These are phyloP conservation scores for Metarhizium humberi DNA, from an alignment of 2,329 filamentous ascomycete species.

Conservation along the genomic window DNA sequence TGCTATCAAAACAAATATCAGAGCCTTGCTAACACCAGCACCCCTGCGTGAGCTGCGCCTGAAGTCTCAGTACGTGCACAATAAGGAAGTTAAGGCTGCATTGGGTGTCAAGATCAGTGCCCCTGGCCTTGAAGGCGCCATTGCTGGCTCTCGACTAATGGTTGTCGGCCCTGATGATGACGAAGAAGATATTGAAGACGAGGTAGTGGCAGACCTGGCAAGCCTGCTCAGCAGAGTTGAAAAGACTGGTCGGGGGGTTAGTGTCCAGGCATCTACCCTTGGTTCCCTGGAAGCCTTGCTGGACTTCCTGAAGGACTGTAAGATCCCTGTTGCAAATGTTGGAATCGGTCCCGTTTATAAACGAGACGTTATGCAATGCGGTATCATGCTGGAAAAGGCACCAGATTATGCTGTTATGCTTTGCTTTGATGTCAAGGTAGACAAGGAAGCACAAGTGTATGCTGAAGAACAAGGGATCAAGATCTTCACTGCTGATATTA, in stretches of 20 bases:
- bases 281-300: constrained; percentile 93
- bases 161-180: constrained; percentile 94
- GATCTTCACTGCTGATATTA: constrained; percentile 97
- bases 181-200: constrained; percentile 91
- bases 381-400: constrained; percentile 91
- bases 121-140: constrained; percentile 89
- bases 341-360: constrained; percentile 97
- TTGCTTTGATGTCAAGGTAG: constrained; percentile 98
- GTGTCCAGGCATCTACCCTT: constrained; percentile 92
- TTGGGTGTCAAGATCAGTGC: constrained; percentile 98
- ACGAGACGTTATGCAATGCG: constrained; percentile 91
- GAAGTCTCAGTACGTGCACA: constrained; percentile 95
- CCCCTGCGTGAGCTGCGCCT: constrained; percentile 89
- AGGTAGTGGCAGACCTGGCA: constrained; percentile 91
- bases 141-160: constrained; percentile 88
- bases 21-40: constrained; percentile 86
- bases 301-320: constrained; percentile 90
- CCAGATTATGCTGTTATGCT: constrained; percentile 98
- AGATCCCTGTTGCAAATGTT: constrained; percentile 96
- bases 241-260: constrained; percentile 88
- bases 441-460: constrained; percentile 87
- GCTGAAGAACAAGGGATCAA: constrained; percentile 93
- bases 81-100: constrained; percentile 97
- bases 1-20: constrained; percentile 87
- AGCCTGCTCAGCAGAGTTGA: constrained; percentile 85